Evolutionary conservation across 305 asterid species (phyloP).

Genomic region (Withania somnifera): DNA sequence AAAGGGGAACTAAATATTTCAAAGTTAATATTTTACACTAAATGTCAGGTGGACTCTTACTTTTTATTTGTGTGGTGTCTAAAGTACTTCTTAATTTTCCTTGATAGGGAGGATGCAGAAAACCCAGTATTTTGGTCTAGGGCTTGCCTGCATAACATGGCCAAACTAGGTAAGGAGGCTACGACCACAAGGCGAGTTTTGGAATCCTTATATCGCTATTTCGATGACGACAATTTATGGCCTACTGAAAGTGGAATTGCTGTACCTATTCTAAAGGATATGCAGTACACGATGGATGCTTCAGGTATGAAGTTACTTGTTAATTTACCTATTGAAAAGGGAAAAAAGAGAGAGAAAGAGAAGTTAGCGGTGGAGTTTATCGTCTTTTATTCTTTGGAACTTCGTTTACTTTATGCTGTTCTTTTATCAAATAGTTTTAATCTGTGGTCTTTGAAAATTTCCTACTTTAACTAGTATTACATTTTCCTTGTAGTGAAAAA

Average conservation of each 20-base stretch:
- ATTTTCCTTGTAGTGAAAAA: background rate
- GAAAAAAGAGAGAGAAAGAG: background rate
- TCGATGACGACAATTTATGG: slow-evolving; percentile 76
- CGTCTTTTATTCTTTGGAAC: background rate
- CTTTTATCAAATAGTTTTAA: background rate
- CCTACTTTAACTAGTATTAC: background rate
- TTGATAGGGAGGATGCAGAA: slow-evolving; percentile 58
- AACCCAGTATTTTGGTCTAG: slow-evolving; percentile 89
- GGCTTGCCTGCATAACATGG: slow-evolving; percentile 90
- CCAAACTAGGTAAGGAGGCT: slow-evolving; percentile 94
- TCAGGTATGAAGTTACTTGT: slow-evolving; percentile 40
- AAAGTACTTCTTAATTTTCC: slow-evolving; percentile 10
- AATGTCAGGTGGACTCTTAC: background rate
- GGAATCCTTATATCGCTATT: slow-evolving; percentile 83
- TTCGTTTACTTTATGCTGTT: background rate
- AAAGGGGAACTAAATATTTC: slow-evolving; percentile 65
- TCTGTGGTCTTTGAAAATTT: background rate
- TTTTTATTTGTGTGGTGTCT: slow-evolving; percentile 10
- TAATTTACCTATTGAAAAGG: background rate
- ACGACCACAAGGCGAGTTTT: slow-evolving; percentile 95
- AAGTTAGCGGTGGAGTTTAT: background rate
- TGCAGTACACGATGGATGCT: slow-evolving; percentile 81
- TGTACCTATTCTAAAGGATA: slow-evolving; percentile 80
- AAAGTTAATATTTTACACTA: slow-evolving; percentile 38
- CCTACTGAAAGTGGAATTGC: slow-evolving; percentile 58